These are phyloP conservation scores for Agapanthus africanus DNA, from an alignment of 106 monocot genomes.

Conservation along the genomic window DNA sequence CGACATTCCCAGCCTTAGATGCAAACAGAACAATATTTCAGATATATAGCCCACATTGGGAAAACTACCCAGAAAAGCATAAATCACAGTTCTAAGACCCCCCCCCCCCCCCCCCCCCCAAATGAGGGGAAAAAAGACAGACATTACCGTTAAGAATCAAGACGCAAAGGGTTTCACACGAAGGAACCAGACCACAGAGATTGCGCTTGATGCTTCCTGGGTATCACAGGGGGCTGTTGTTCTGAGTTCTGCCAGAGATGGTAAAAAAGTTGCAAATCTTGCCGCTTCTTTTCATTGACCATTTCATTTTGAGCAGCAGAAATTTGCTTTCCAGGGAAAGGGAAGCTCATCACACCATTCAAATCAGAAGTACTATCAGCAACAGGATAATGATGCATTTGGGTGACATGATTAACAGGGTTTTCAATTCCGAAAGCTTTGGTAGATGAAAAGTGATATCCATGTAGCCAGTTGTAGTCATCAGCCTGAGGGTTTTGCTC, in stretches of 20 bases:
- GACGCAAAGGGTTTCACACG: slow-evolving; percentile 40
- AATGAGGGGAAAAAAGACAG: no score
- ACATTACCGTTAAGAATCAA: slow-evolving; percentile 28
- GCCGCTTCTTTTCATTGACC: slow-evolving; percentile 32
- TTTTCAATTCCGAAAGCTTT: slow-evolving; percentile 14
- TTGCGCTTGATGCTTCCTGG: slow-evolving; percentile 47
- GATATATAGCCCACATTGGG: background rate
- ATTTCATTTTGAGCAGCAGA: slow-evolving; percentile 19
- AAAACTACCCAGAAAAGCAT: background rate
- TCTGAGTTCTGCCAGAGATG: slow-evolving; percentile 30
- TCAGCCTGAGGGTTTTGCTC: slow-evolving; percentile 27
- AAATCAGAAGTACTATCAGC: slow-evolving; percentile 12
- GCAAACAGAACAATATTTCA: slow-evolving; percentile 4
- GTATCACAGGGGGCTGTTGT: slow-evolving; percentile 23
- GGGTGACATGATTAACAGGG: slow-evolving; percentile 5
- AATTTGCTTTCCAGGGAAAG: slow-evolving; percentile 70
- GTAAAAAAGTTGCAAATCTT: slow-evolving; percentile 64
- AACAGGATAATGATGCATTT: background rate
- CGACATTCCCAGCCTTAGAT: slow-evolving; percentile 20
- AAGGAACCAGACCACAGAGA: slow-evolving; percentile 57
- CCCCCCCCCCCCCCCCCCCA: no score
- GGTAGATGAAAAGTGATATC: slow-evolving; percentile 36
- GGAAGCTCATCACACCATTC: slow-evolving; percentile 35
- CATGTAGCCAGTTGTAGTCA: slow-evolving; percentile 90
- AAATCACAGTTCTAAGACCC: slow-evolving; percentile 2